Base-by-base conservation (phyloP, 768 basidiomycete genomes). In the Glaciozyma martinii region DNA sequence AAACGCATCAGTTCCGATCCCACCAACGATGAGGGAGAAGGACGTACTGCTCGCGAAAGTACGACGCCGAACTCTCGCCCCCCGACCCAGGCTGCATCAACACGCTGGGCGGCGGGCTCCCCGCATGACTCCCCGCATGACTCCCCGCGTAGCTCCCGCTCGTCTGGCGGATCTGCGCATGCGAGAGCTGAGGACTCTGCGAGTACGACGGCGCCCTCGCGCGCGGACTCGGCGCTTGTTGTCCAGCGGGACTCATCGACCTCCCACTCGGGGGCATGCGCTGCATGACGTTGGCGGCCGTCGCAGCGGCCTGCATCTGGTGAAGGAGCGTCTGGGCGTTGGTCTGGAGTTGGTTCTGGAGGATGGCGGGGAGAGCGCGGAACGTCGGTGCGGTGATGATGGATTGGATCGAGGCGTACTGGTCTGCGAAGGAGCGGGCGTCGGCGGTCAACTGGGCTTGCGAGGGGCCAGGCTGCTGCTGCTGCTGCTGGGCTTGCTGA, bases 11-110 rank as follows among this genome's bases (percentile, higher is more conserved):
- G 25, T 13, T n/a, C 16, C n/a, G 13, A 44, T 8, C 25, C 3
- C 21, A 42, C 19, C 3, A 16, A 5, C 32, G 8, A n/a, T 33
- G 3, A 49, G 15, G 16, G 2, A n/a, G 21, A 50, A 12, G 49
- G 25, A 54, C 60, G 25, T 29, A 62, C 64, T 69, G 67, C 52
- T 69, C 67, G 30, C 64, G 47, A 25, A 69, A 66, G 30, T 56
- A 55, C 10, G 67, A 27, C n/a, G 56, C 63, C 12, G 60, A 61
- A 33, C 55, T 56, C 55, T 56, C 55, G 9, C 16, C 49, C 37
- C 46, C 30, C n/a, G 59, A 19, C 47, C 47, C 9, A 25, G 49
- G 13, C n/a, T n/a, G 25, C 49, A 40, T 40, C 37, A 40, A 40
- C 37, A 40, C 49, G 52, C 54, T 53, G 50, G 55, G 54, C 9